These are phyloP conservation scores for Pichia exigua DNA, from an alignment of 805 yeast genomes.

Conservation along the genomic window DNA sequence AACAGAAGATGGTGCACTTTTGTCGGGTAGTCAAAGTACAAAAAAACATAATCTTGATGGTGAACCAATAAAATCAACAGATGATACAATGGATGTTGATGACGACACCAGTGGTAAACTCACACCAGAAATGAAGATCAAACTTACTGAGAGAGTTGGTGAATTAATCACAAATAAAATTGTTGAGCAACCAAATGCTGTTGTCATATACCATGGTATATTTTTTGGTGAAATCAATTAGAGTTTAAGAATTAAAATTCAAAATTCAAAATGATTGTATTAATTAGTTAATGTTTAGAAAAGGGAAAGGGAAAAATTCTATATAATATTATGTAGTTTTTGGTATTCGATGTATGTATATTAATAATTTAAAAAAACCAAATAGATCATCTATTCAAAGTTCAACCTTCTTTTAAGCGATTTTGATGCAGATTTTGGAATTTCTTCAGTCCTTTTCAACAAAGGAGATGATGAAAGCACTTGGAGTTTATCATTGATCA, in stretches of 20 bases:
- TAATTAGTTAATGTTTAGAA: neutral
- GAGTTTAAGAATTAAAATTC: neutral
- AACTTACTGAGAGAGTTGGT: constrained; percentile 55
- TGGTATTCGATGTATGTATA: neutral
- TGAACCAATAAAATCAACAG: constrained; percentile 26
- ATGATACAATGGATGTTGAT: constrained; percentile 25
- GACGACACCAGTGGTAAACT: constrained; percentile 18
- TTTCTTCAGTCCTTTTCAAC: neutral
- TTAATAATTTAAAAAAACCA: neutral
- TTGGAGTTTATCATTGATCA: neutral
- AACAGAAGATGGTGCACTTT: constrained; percentile 27
- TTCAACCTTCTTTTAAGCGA: constrained; percentile 17
- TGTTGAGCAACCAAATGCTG: constrained; percentile 39
- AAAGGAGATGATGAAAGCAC: neutral
- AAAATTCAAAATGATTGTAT: neutral
- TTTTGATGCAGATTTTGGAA: constrained; percentile 2
- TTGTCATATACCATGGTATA: constrained; percentile 50
- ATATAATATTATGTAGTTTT: neutral
- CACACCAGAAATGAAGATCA: constrained; percentile 25
- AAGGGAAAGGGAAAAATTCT: neutral
- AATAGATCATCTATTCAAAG: constrained; percentile 11
- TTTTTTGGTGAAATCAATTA: constrained; percentile 55
- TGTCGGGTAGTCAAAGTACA: neutral
- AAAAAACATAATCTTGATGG: constrained; percentile 11
- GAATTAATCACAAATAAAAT: constrained; percentile 44